Evolutionary conservation across 768 basidiomycete genomes (phyloP), one percentile per base, ranked within the genome.

Genomic region (Agrocybe pediades): DNA sequence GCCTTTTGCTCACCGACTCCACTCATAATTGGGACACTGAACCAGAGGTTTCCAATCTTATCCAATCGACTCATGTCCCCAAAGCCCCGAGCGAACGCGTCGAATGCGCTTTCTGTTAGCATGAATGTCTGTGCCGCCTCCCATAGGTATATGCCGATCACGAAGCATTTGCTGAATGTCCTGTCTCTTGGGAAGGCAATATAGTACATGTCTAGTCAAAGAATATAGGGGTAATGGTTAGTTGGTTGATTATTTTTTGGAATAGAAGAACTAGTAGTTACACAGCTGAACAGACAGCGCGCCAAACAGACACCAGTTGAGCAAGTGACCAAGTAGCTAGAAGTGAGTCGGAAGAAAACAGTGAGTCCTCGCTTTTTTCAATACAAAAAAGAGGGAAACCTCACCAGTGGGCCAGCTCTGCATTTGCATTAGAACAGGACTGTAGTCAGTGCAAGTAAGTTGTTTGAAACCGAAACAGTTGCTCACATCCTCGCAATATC

Each of bases 251-350:
- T n/a, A n/a, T n/a, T n/a, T n/a, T n/a, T n/a, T n/a, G n/a, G n/a
- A n/a, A n/a, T n/a, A n/a, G n/a, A n/a, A n/a, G n/a, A 44, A 44
- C 11, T 9, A n/a, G 5, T 25, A 47, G 8, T 29, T 16, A 47
- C 46, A 47, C n/a, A 33, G n/a, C 19, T 47, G 46, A 6, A 47
- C 27, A 6, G 46, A 29, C 25, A 47, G 30, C 16, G 27, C 46
- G 19, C 46, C 46, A 33, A 47, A 47, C 2, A 47, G 46, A 26
- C 46, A 9, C 46, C 46, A 47, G 27, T 47, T 47, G 24, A 47
- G 20, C 13, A 47, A 8, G 20, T 47, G 27, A 6, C 24, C 46
- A 30, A 47, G 23, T 19, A 47, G 30, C 46, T 47, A n/a, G n/a
- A n/a, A n/a, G n/a, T n/a, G 46, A 21, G 6, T 2, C 20, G 33